A percentile compares a stretch with the other conserved stretches of the same genome.
Evolutionary conservation across 2,329 filamentous ascomycete species (phyloP).

Genomic region (Colletotrichum camelliae): DNA sequence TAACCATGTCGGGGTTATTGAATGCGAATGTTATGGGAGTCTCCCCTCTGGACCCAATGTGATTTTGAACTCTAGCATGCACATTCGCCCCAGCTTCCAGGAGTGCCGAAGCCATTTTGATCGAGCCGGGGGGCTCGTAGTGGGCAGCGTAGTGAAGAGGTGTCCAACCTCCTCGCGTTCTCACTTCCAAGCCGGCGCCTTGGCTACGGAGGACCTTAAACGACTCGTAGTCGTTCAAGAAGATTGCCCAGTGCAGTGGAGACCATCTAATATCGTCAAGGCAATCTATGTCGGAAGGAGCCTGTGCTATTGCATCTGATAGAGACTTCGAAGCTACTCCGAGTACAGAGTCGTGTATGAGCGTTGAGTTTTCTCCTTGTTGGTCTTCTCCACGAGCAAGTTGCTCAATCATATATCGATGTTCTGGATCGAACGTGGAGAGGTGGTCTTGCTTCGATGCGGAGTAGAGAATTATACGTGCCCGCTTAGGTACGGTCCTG

Average conservation of each 20-base stretch:
- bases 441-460: background rate
- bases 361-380: background rate
- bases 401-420: background rate
- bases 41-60: background rate
- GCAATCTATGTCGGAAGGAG: background rate
- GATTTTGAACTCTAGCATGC: background rate
- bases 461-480: background rate
- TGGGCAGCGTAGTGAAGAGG: background rate
- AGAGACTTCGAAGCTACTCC: background rate
- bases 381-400: background rate
- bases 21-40: background rate
- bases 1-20: background rate
- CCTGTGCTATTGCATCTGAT: background rate
- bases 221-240: background rate
- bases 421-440: background rate
- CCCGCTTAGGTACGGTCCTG: background rate
- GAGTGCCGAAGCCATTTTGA: background rate
- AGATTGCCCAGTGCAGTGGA: background rate
- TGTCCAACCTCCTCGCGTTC: background rate
- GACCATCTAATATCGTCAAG: background rate
- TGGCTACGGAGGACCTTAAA: background rate
- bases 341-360: background rate
- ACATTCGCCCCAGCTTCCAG: background rate
- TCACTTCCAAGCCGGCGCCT: background rate
- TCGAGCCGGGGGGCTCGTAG: background rate